Percentiles rank a stretch among this genome's conserved stretches.
phyloP scores from a whole-genome alignment of 2,329 filamentous ascomycete species.

The Aspergillus carbonarius region DNA sequence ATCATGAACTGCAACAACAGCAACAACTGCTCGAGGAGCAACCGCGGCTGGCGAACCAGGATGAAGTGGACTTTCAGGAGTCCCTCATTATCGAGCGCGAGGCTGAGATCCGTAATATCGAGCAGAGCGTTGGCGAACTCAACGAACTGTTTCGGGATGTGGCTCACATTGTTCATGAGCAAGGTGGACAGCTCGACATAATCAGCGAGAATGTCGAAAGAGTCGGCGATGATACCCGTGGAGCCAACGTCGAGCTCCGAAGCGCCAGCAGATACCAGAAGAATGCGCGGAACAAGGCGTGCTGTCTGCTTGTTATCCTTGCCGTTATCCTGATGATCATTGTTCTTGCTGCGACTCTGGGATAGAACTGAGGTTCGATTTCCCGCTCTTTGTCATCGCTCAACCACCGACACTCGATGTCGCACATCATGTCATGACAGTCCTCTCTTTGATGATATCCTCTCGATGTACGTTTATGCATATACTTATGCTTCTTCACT shows the following conservation, averaged over 20 bases:
- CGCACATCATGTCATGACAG: slow-evolving; percentile 9
- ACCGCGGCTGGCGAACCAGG: slow-evolving; percentile 79
- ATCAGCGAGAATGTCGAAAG: slow-evolving; percentile 87
- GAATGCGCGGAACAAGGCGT: slow-evolving; percentile 90
- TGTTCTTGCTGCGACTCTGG: slow-evolving; percentile 78
- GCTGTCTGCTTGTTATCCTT: slow-evolving; percentile 84
- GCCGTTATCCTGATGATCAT: slow-evolving; percentile 87
- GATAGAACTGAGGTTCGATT: slow-evolving; percentile 47
- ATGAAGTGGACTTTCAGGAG: slow-evolving; percentile 97
- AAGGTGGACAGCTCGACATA: slow-evolving; percentile 82
- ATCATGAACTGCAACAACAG: slow-evolving; percentile 59
- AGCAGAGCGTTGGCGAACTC: slow-evolving; percentile 90
- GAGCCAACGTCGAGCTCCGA: slow-evolving; percentile 81
- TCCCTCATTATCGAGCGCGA: slow-evolving; percentile 93
- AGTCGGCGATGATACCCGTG: slow-evolving; percentile 75
- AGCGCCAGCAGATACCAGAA: slow-evolving; percentile 91
- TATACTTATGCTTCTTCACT: slow-evolving; percentile 20
- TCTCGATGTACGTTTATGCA: slow-evolving; percentile 28
- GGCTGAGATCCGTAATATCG: slow-evolving; percentile 94
- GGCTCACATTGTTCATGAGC: slow-evolving; percentile 94
- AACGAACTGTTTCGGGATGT: slow-evolving; percentile 98
- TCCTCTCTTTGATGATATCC: slow-evolving; percentile 35
- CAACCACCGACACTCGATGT: slow-evolving; percentile 10
- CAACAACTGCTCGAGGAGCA: slow-evolving; percentile 75
- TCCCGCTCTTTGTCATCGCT: neutral